Evolutionary conservation across 2,329 filamentous ascomycete genomes (phyloP).

Genomic region (Colletotrichum camelliae): DNA sequence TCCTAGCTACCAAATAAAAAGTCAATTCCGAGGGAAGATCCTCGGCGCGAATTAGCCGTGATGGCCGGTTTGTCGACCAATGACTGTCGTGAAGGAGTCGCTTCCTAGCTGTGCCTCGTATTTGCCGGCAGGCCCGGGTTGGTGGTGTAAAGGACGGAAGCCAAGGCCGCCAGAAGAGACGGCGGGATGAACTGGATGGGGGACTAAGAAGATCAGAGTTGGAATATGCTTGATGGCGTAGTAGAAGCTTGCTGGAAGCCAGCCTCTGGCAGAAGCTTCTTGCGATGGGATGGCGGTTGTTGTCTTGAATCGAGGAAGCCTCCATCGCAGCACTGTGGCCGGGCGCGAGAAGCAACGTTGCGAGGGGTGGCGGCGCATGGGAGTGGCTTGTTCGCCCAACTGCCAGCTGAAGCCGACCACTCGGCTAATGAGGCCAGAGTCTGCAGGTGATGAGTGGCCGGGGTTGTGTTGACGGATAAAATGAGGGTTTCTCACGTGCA

Average conservation of each 20-base stretch:
- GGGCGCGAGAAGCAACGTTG: background rate
- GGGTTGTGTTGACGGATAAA: background rate
- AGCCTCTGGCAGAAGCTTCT: background rate
- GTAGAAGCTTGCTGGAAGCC: background rate
- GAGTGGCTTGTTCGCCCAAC: background rate
- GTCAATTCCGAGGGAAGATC: too few species aligned
- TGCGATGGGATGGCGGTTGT: background rate
- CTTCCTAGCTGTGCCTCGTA: background rate
- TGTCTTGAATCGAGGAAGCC: background rate
- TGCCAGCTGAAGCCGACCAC: background rate
- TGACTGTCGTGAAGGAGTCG: background rate
- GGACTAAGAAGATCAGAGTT: background rate
- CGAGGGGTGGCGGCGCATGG: background rate
- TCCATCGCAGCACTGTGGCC: background rate
- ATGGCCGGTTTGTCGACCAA: background rate
- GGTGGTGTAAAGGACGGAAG: background rate
- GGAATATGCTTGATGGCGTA: background rate
- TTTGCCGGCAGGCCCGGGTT: background rate
- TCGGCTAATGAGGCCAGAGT: background rate
- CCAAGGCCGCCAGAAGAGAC: background rate
- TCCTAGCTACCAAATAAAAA: background rate
- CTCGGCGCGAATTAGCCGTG: background rate
- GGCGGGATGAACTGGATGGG: background rate
- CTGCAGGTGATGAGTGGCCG: background rate
- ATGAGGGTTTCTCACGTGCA: background rate